phyloP scores from a whole-genome alignment of 140 eudicot genomes.

The Stevia rebaudiana region DNA sequence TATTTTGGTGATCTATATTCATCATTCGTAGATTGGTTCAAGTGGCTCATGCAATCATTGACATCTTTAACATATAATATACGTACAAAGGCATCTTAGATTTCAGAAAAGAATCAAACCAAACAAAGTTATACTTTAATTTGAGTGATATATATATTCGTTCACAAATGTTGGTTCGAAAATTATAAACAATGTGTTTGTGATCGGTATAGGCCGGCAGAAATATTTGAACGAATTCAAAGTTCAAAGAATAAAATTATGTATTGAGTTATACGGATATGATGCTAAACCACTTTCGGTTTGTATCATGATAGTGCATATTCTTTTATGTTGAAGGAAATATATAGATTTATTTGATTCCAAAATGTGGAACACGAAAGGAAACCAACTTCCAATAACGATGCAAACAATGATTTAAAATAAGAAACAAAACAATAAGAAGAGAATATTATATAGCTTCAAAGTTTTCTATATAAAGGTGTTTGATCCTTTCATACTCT shows the following conservation, averaged over 20 bases:
- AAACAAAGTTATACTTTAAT: no score
- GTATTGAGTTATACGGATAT: neutral
- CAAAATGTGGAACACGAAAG: neutral
- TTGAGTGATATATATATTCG: no score
- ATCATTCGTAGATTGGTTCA: no score
- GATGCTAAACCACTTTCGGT: neutral
- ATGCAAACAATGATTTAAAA: neutral
- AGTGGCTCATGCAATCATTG: no score
- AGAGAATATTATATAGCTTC: neutral
- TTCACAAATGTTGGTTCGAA: no score
- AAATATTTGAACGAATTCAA: neutral
- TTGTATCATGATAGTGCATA: neutral
- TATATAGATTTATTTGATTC: constrained; percentile 7
- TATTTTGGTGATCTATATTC: no score
- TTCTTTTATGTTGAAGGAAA: neutral
- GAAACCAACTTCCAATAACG: neutral
- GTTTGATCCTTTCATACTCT: neutral
- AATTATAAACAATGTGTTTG: no score
- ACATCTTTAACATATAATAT: no score
- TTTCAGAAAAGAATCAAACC: no score
- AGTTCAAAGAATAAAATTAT: neutral
- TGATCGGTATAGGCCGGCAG: neutral
- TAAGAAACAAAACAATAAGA: neutral
- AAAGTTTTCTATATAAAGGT: constrained; percentile 17
- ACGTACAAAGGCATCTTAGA: no score